Base-by-base conservation (phyloP, 208 protist genomes). In the Trypanosoma vivax region DNA sequence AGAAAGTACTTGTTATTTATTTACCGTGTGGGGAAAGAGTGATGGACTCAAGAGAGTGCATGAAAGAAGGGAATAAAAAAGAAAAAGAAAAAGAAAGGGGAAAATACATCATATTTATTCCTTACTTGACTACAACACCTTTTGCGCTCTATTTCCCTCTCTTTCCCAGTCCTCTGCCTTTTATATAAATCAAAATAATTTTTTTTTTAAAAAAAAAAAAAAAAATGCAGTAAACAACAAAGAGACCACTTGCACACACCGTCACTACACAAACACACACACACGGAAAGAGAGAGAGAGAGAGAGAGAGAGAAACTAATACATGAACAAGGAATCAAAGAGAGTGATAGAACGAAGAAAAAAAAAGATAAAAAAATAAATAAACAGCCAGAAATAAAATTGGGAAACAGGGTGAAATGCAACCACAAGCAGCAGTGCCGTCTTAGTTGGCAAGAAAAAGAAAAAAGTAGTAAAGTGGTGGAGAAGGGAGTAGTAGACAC, bases 21-120 rank as follows among this genome's bases (percentile, higher is more conserved):
- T n/a, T n/a, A n/a, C n/a, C n/a, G n/a, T n/a, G 27, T n/a, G 48
- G 2, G 5, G 16, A 68, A 37, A 52, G 38, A 29, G 35, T 50
- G 33, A 50, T 24, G 27, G 54, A 70, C 52, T 47, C 43, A 45
- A 46, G 23, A 58, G 39, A 39, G 7, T 38, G 6, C 39, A 66
- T 28, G 40, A 31, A 52, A 53, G 11, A 27, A 13, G 16, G 33
- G 5, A 42, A 58, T 30, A 40, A 40, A 51, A 13, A 45, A 25
- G 23, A 34, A 43, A 18, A 46, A 51, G 19, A 65, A 43, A 24
- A 45, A 50, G 13, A 65, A 35, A 52, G 42, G 42, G 18, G 19
- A 2, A 52, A n/a, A 29, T 16, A 35, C 5, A 43, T 1, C 5
- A 40, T 9, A 49, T 41, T 23, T 47, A 29, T n/a, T n/a, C n/a